phyloP scores from a whole-genome alignment of 2,329 filamentous ascomycete species.

The Huntiella decipiens region DNA sequence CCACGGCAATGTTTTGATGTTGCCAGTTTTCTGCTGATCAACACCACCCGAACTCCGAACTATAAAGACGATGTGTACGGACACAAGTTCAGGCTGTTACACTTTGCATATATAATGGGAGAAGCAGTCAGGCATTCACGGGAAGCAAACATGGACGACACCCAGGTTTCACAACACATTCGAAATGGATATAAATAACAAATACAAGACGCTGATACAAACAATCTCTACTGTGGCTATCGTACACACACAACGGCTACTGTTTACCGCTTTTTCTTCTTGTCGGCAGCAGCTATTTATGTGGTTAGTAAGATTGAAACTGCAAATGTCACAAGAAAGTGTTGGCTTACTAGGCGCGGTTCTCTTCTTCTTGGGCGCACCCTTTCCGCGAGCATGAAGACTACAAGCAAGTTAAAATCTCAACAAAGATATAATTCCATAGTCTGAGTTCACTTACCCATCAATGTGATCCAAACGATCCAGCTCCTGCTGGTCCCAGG shows the following conservation, averaged over 20 bases:
- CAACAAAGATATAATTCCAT: background rate
- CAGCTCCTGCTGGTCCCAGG: constrained; percentile 58
- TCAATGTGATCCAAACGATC: constrained; percentile 60
- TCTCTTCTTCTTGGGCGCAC: constrained; percentile 74
- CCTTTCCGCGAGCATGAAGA: constrained; percentile 65
- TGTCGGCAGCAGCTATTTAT: constrained; percentile 9
- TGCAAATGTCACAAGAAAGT: background rate
- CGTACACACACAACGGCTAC: constrained; percentile 4
- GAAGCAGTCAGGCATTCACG: too few relatives aligned
- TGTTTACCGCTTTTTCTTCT: constrained; percentile 14
- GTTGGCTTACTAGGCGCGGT: constrained; percentile 22
- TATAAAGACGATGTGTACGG: too few relatives aligned
- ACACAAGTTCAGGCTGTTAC: too few relatives aligned
- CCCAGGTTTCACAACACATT: background rate
- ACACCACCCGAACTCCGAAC: too few relatives aligned
- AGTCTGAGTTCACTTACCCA: constrained; percentile 27
- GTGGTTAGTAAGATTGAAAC: constrained; percentile 1
- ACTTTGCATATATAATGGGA: too few relatives aligned
- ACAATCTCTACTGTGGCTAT: constrained; percentile 3
- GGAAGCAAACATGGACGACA: too few relatives aligned
- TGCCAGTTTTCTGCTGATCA: too few relatives aligned
- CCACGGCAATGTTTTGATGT: too few relatives aligned
- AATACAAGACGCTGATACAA: constrained; percentile 3
- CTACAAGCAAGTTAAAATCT: constrained; percentile 8
- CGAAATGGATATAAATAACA: background rate